Percentiles rank a stretch among this genome's conserved stretches.
Conservation (phyloP, 2,329 filamentous ascomycete species). For the Ophiostoma tasmaniense region DNA sequence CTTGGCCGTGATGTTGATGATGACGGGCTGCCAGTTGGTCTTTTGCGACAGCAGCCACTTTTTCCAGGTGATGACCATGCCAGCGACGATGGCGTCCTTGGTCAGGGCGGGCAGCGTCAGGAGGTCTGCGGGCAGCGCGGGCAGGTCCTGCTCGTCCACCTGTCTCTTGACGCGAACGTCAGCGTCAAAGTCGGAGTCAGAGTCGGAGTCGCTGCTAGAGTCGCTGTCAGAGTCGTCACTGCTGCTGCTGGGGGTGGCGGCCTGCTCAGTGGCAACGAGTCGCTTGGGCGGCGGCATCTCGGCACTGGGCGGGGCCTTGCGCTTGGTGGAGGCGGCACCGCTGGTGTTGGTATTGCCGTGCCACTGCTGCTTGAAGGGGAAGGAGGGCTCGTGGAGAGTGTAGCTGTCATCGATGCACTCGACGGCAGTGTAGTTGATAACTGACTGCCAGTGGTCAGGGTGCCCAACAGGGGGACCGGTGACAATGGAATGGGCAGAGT, state of each 20-base stretch:
- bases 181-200: not conserved
- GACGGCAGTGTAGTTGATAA: slow-evolving; percentile 67
- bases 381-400: slow-evolving; percentile 67
- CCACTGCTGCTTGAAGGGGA: slow-evolving; percentile 86
- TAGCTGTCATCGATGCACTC: slow-evolving; percentile 71
- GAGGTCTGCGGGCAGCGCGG: slow-evolving; percentile 50
- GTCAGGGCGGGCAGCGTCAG: slow-evolving; percentile 43
- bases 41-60: slow-evolving; percentile 52
- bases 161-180: too few species aligned
- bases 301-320: not conserved
- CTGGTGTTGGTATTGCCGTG: slow-evolving; percentile 44
- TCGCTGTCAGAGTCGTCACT: not conserved
- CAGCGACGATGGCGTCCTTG: slow-evolving; percentile 40
- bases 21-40: slow-evolving; percentile 57
- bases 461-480: not conserved
- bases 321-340: not conserved
- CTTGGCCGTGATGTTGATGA: slow-evolving; percentile 57
- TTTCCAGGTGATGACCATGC: slow-evolving; percentile 63
- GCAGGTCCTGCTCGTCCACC: slow-evolving; percentile 48
- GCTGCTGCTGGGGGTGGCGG: not conserved
- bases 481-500: not conserved
- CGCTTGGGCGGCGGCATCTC: slow-evolving; percentile 10
- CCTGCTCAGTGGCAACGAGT: not conserved
- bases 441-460: slow-evolving; percentile 60
- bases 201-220: not conserved